Conservation (phyloP, 495 filamentous ascomycete genomes). For the Tuber microsphaerosporum region DNA sequence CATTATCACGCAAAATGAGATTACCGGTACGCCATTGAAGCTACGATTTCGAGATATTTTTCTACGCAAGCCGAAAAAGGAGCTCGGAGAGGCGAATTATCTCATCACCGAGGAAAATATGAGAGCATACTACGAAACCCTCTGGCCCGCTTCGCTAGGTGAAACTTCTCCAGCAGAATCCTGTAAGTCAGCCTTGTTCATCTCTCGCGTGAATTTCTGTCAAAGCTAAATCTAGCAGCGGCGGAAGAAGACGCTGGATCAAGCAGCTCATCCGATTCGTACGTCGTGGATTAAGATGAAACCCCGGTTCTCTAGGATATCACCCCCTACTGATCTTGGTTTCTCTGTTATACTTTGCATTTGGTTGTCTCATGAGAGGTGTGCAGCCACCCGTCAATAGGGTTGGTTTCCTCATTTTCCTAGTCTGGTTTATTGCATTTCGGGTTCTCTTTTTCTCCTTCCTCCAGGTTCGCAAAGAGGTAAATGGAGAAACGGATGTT, state of each 20-base stretch:
- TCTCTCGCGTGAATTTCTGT: neutral
- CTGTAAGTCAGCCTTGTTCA: neutral
- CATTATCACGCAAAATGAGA: neutral
- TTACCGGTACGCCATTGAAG: conserved; percentile 2
- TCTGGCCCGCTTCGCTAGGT: neutral
- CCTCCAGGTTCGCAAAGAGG: neutral
- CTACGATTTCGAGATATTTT: conserved; percentile 10
- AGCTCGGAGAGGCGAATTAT: conserved; percentile 11
- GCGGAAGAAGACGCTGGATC: neutral
- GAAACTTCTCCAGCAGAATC: neutral
- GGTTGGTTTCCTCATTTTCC: neutral
- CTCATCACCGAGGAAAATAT: conserved; percentile 5
- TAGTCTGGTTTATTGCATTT: neutral
- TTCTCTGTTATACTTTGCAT: neutral
- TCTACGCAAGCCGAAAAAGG: neutral
- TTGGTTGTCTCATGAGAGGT: neutral
- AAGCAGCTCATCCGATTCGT: neutral
- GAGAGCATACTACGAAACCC: neutral
- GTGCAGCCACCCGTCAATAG: neutral
- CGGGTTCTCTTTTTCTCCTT: neutral
- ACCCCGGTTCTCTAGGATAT: too few species aligned
- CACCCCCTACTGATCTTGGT: neutral
- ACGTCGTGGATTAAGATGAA: neutral
- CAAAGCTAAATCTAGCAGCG: neutral
- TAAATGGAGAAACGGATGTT: conserved; percentile 3